phyloP scores from a whole-genome alignment of 2,329 filamentous ascomycete genomes.

The Beauveria varroae region DNA sequence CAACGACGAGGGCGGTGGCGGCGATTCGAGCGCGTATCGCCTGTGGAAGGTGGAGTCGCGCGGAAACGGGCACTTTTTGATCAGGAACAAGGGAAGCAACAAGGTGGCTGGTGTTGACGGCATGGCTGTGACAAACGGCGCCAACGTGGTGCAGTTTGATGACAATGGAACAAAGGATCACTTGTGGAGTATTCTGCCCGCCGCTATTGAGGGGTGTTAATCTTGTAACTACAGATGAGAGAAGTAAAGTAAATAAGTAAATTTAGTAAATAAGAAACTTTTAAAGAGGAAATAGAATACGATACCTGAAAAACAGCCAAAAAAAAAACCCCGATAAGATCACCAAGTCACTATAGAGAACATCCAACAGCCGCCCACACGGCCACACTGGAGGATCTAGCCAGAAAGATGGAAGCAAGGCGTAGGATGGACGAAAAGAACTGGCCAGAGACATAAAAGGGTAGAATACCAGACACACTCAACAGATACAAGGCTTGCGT shows the following conservation, averaged over 20 bases:
- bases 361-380: background rate
- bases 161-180: constrained; percentile 14
- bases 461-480: too few relatives aligned
- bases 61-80: constrained; percentile 11
- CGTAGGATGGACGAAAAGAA: too few relatives aligned
- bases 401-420: too few relatives aligned
- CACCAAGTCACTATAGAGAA: background rate
- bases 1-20: background rate
- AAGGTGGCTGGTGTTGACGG: constrained; percentile 13
- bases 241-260: background rate
- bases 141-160: constrained; percentile 14
- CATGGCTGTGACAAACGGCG: constrained; percentile 11
- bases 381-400: too few relatives aligned
- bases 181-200: constrained; percentile 12
- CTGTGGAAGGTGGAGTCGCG: constrained; percentile 13
- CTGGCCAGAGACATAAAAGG: too few relatives aligned
- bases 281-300: background rate
- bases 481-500: too few relatives aligned
- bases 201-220: constrained; percentile 1
- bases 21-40: background rate
- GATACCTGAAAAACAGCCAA: background rate
- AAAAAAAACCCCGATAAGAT: too few relatives aligned
- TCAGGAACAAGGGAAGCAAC: constrained; percentile 14
- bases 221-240: background rate
- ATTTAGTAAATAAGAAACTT: background rate